phyloP scores from a whole-genome alignment of 2,329 filamentous ascomycete genomes.

The Fusarium cicatricum region DNA sequence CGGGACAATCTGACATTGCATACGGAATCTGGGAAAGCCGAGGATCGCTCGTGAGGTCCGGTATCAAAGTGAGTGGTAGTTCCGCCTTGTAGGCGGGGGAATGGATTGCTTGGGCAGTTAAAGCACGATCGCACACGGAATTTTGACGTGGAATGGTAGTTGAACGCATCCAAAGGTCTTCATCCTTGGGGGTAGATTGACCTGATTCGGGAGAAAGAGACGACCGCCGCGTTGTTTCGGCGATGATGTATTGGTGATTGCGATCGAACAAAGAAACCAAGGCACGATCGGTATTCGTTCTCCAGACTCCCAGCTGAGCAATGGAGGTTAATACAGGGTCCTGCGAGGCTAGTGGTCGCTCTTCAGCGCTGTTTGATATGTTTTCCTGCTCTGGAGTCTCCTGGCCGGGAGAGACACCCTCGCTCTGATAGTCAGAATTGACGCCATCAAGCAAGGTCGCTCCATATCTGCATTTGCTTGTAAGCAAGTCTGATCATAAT shows the following conservation, averaged over 20 bases:
- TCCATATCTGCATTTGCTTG: conserved; percentile 14
- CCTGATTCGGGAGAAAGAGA: conserved; percentile 46
- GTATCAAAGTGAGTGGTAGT: conserved; percentile 47
- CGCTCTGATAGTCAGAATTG: conserved; percentile 7
- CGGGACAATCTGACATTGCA: conserved; percentile 24
- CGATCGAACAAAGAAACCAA: conserved; percentile 62
- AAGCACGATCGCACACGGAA: conserved; percentile 42
- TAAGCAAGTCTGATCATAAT: not conserved
- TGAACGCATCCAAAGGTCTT: conserved; percentile 39
- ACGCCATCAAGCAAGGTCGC: conserved; percentile 20
- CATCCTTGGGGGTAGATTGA: conserved; percentile 8
- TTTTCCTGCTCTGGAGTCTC: not conserved
- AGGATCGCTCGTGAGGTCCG: conserved; percentile 45
- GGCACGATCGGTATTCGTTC: conserved; percentile 51
- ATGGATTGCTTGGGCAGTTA: conserved; percentile 16
- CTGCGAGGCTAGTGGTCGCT: conserved; percentile 1
- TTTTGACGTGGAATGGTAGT: conserved; percentile 39
- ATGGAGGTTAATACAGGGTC: conserved; percentile 56
- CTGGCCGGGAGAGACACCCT: conserved; percentile 7
- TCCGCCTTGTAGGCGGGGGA: not conserved
- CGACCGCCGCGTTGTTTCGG: conserved; percentile 54
- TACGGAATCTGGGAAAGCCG: conserved; percentile 40
- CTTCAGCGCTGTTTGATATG: not conserved
- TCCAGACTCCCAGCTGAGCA: conserved; percentile 57
- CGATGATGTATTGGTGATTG: conserved; percentile 57